Evolutionary conservation across 2,329 filamentous ascomycete species (phyloP), one percentile per base, ranked within the genome.

Genomic region (Daldinia sp.): DNA sequence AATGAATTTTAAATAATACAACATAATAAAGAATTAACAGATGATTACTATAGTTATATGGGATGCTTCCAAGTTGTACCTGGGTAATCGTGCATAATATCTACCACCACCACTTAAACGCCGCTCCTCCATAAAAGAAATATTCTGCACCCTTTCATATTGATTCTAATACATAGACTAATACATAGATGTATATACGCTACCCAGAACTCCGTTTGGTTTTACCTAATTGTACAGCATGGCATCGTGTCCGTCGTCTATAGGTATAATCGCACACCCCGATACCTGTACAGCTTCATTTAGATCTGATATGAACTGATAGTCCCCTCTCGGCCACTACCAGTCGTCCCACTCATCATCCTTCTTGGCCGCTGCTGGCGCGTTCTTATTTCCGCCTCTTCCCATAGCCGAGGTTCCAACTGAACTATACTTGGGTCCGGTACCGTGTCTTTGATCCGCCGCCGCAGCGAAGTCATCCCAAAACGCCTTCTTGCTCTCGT

Each of bases 401-500:
- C 83, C 83, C 83, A 87, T 87, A 17, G 85, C 85, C 60, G 83
- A 81, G 17, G 85, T 88, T 29, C 85, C 85, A 63, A 88, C 85
- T 2, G 85, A 79, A 70, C 79, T 85, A 59, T 78, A 73, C 68
- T 75, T 74, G 29, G 71, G 77, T 41, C 73, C 75, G 10, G 73
- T 74, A 39, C 68, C 75, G 60, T 79, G 77, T 61, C 79, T 77
- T 71, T 85, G 81, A 78, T 90, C 85, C 0, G 87, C 90, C 23
- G 90, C 77, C 25, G 85, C 87, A 0, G 93, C 90, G 77, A 98
- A 97, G 70, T 90, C 90, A 75, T 97, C 94, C 94, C 94, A 97
- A 78, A 97, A 97, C 69, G 91, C 90, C 75, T 90, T 90, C 77
- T 89, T 91, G 85, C 76, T 90, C 83, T 81, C 83, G 72, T 88